phyloP scores from a whole-genome alignment of 768 basidiomycete species.

The Melanogaster broomeanus region DNA sequence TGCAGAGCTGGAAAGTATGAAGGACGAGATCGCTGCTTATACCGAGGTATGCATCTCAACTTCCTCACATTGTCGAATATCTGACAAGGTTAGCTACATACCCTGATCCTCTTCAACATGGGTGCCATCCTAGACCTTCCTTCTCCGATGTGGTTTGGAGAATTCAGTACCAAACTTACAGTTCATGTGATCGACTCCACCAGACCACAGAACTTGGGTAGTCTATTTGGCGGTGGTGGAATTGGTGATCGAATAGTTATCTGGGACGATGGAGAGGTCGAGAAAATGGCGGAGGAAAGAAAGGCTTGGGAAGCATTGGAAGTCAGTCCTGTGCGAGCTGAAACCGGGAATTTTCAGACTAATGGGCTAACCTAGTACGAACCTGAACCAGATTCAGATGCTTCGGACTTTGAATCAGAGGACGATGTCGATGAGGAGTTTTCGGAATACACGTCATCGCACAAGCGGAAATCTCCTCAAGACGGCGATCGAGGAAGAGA shows the following conservation, averaged over 20 bases:
- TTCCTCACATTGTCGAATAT: neutral
- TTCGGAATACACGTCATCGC: constrained; percentile 36
- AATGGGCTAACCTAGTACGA: constrained; percentile 57
- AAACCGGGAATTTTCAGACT: neutral
- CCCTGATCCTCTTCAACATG: constrained; percentile 90
- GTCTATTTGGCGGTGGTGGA: constrained; percentile 73
- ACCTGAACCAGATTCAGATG: constrained; percentile 68
- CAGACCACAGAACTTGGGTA: constrained; percentile 86
- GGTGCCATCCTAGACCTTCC: constrained; percentile 87
- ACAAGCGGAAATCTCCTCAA: constrained; percentile 52
- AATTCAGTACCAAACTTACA: constrained; percentile 58
- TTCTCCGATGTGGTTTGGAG: constrained; percentile 73
- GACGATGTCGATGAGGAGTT: constrained; percentile 48
- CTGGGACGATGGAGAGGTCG: constrained; percentile 91
- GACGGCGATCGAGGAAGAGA: constrained; percentile 39
- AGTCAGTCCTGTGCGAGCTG: constrained; percentile 45
- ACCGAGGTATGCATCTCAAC: constrained; percentile 54
- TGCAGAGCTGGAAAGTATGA: constrained; percentile 66
- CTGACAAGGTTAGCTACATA: constrained; percentile 61
- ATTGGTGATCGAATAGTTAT: constrained; percentile 75
- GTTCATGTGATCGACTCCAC: constrained; percentile 96
- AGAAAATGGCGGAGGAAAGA: constrained; percentile 66
- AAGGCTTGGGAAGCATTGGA: constrained; percentile 84
- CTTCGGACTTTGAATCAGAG: constrained; percentile 46
- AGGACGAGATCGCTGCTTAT: constrained; percentile 64